Percentiles rank a stretch among this genome's conserved stretches.
phyloP scores from a whole-genome alignment of 164 flowering plant species.

The Dillenia suffruticosa region DNA sequence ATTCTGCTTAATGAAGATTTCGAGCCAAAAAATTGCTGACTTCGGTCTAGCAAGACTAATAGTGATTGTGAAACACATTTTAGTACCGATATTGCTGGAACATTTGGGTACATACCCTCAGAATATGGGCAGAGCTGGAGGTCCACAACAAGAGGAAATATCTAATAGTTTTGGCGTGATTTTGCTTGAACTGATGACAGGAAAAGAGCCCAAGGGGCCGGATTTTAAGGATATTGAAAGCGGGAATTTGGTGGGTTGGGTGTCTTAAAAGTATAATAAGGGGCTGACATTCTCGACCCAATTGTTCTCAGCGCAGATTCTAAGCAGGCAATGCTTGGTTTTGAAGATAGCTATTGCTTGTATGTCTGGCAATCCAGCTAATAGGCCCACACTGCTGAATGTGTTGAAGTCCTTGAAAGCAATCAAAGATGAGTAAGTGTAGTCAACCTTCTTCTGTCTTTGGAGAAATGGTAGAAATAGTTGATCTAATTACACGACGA shows the following conservation, averaged over 20 bases:
- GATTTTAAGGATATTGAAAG: conserved; percentile 76
- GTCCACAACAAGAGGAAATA: conserved; percentile 69
- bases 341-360: conserved; percentile 54
- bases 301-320: conserved; percentile 30
- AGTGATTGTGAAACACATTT: conserved; percentile 82
- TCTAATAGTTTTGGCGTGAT: conserved; percentile 83
- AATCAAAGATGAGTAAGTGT: conserved; percentile 24
- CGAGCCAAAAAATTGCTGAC: conserved; percentile 74
- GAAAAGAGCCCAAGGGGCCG: conserved; percentile 80
- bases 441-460: neutral
- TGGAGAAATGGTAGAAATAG: too few relatives aligned
- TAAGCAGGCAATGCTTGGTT: conserved; percentile 51
- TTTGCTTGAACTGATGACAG: conserved; percentile 70
- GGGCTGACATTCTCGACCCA: conserved; percentile 61
- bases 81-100: conserved; percentile 78
- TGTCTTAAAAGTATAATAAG: conserved; percentile 45
- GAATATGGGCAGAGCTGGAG: conserved; percentile 80
- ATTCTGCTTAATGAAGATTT: conserved; percentile 60
- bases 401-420: conserved; percentile 54
- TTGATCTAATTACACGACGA: too few relatives aligned
- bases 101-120: conserved; percentile 85
- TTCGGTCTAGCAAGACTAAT: conserved; percentile 77
- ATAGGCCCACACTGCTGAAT: conserved; percentile 64
- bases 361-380: conserved; percentile 53
- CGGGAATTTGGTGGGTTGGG: conserved; percentile 86